These are phyloP conservation scores for Cordyceps cicadae DNA, from an alignment of 2,329 filamentous ascomycete species.

Conservation along the genomic window DNA sequence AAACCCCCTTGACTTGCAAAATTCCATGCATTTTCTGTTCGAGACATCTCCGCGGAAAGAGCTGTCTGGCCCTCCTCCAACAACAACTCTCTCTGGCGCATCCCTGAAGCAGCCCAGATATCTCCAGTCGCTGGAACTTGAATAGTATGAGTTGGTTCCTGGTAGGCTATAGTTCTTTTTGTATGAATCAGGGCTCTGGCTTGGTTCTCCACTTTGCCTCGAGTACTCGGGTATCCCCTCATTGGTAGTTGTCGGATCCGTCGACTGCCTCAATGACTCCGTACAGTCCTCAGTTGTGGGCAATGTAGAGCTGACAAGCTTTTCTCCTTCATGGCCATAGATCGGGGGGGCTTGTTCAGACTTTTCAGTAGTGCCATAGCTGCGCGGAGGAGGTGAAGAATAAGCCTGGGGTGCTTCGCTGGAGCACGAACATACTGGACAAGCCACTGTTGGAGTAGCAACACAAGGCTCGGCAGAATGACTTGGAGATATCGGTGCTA, in stretches of 20 bases:
- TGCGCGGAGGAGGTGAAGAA: not conserved
- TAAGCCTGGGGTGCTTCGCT: not conserved
- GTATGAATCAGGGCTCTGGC: not conserved
- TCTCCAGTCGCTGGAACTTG: constrained; percentile 16
- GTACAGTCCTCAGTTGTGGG: not conserved
- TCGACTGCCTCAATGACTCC: not conserved
- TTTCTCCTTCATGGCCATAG: not conserved
- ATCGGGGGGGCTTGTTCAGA: not conserved
- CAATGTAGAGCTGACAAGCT: not conserved
- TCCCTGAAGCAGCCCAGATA: constrained; percentile 27
- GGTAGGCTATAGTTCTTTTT: not conserved
- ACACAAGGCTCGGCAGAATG: not conserved
- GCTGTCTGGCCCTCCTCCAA: constrained; percentile 17
- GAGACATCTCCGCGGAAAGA: constrained; percentile 34
- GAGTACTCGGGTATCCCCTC: not conserved
- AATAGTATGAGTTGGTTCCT: not conserved
- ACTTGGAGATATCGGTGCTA: not conserved
- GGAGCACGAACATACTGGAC: constrained; percentile 2
- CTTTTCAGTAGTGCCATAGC: not conserved
- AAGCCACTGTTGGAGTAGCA: not conserved
- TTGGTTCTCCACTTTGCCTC: not conserved
- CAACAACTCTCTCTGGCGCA: constrained; percentile 13
- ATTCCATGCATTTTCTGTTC: constrained; percentile 38
- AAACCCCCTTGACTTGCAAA: constrained; percentile 34
- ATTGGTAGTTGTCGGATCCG: not conserved